Base-by-base conservation (phyloP, 306 rosid genomes). In the Glycine tomentella region DNA sequence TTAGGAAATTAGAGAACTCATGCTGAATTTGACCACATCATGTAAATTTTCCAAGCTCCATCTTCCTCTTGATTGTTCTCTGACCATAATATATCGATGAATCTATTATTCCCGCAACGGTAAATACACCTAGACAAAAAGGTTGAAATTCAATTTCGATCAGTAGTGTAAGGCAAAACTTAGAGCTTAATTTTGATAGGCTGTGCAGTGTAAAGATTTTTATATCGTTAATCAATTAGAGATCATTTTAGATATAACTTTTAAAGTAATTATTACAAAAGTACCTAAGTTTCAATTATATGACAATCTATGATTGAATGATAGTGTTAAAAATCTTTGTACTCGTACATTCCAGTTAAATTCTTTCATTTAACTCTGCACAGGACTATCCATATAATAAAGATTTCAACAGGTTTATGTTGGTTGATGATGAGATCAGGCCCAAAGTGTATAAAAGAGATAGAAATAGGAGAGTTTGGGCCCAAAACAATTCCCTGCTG, bases 51-150 rank as follows among this genome's bases (percentile, higher is more conserved):
- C 96, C 97, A 17, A 87, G 77, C 84, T 86, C 89, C 74, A 87
- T 82, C 88, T 91, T 94, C 88, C 74, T 92, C 84, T 90, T 94
- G 57, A 94, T 86, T 78, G 87, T 88, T 84, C 74, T 91, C 81
- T 86, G 90, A 62, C 97, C 93, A 78, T 92, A 82, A 81, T 91
- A 90, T 86, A 94, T 75, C 0, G 90, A 92, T 25, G 97, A 88
- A 87, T 94, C 97, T 46, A 94, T 70, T 52, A 94, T 91, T 55
- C 97, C 97, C 0, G 97, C 98, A 69, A 94, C 20, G 0, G 93
- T 92, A 89, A 92, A 94, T 62, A 94, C 61, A 72, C 98, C 98
- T 94, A 67, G 7, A 31, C 2, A 76, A 15, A 81, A 69, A 65
- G 65, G 52, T 55, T 4, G 7, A 84, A 70, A 77, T 64, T 13